Conservation (phyloP, 352 stramenopile genomes). For the Phytophthora kernoviae region DNA sequence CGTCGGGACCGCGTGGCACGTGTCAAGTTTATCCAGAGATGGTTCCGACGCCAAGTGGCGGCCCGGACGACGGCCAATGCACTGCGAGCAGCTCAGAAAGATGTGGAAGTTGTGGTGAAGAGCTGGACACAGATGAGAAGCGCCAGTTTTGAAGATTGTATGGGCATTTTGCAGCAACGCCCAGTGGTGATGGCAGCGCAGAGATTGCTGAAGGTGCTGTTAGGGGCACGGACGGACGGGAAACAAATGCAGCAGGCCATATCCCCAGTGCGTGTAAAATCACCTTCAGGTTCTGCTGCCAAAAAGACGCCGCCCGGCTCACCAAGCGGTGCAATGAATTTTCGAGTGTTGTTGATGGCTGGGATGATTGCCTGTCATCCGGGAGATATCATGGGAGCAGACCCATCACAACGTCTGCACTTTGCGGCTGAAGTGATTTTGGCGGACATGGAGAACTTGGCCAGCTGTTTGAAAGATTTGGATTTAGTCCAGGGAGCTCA, state of each 20-base stretch:
- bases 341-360: conserved; percentile 74
- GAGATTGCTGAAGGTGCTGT: conserved; percentile 57
- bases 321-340: conserved; percentile 37
- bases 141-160: conserved; percentile 61
- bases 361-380: conserved; percentile 76
- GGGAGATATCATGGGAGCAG: conserved; percentile 62
- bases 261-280: not conserved
- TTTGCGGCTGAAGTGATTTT: conserved; percentile 53
- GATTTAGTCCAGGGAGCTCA: conserved; percentile 18
- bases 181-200: conserved; percentile 56
- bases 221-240: conserved; percentile 16
- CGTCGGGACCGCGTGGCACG: conserved; percentile 60
- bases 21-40: conserved; percentile 79
- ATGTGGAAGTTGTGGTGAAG: conserved; percentile 44
- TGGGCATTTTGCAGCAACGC: conserved; percentile 65
- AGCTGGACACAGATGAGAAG: conserved; percentile 49
- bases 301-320: conserved; percentile 10
- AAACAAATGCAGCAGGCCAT: conserved; percentile 6
- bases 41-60: conserved; percentile 61
- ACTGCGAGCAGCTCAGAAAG: conserved; percentile 36
- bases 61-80: conserved; percentile 44
- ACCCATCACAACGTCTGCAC: conserved; percentile 44
- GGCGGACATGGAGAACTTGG: conserved; percentile 43
- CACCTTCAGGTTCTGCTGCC: not conserved
- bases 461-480: conserved; percentile 35